phyloP scores from a whole-genome alignment of 176 grass and related monocot species.

The Typha latifolia region DNA sequence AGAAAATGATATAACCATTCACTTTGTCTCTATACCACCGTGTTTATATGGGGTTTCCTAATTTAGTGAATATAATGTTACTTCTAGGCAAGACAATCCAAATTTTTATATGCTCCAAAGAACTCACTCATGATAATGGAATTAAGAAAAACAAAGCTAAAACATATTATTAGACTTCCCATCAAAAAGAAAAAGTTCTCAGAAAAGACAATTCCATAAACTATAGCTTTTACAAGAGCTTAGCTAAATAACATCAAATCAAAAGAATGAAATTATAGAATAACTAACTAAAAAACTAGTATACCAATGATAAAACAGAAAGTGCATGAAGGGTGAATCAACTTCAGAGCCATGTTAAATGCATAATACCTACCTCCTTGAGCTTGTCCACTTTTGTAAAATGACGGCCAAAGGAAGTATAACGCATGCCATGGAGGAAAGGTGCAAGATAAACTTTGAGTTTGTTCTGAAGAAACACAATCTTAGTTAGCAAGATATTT shows the following conservation, averaged over 20 bases:
- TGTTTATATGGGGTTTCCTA: no score
- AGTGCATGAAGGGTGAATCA: background rate
- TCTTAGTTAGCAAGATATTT: background rate
- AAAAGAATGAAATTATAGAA: background rate
- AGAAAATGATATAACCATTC: no score
- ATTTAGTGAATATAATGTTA: no score
- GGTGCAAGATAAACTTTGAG: conserved; percentile 86
- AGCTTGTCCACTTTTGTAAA: conserved; percentile 95
- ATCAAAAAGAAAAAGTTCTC: no score
- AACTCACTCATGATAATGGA: no score
- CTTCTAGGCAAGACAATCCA: no score
- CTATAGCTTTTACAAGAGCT: no score
- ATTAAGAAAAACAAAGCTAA: no score
- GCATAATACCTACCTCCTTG: conserved; percentile 44
- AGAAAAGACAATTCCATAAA: no score
- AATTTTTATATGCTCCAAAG: no score
- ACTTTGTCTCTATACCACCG: no score
- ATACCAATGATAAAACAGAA: background rate
- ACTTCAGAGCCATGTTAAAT: conserved; percentile 6
- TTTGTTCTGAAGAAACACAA: conserved; percentile 49
- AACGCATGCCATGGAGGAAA: conserved; percentile 80
- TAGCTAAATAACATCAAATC: background rate
- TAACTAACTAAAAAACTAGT: background rate
- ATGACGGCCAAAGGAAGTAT: conserved; percentile 95
- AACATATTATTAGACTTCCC: no score